A percentile compares a stretch with the other conserved stretches of the same genome.
phyloP scores from a whole-genome alignment of 768 basidiomycete genomes.

The Dioszegia aurantiaca region DNA sequence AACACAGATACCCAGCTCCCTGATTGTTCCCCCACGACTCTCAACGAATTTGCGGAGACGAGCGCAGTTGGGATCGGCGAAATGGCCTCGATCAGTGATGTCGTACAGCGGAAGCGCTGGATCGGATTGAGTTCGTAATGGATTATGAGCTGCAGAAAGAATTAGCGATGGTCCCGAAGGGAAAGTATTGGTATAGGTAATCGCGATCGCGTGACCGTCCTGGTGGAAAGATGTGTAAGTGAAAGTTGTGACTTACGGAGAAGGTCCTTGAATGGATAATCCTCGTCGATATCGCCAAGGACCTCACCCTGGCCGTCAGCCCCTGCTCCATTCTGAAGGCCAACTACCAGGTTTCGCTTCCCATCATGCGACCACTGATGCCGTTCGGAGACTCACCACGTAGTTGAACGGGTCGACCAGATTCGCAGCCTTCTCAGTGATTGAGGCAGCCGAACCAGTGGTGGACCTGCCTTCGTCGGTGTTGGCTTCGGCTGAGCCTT shows the following conservation, averaged over 20 bases:
- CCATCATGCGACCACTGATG: slow-evolving; percentile 11
- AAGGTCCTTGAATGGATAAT: slow-evolving; percentile 40
- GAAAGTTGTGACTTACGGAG: slow-evolving; percentile 44
- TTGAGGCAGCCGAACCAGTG: not conserved
- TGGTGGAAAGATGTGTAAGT: not conserved
- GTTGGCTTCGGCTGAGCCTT: slow-evolving; percentile 9
- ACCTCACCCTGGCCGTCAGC: slow-evolving; percentile 35
- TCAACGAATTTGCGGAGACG: slow-evolving; percentile 43
- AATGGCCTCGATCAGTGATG: slow-evolving; percentile 44
- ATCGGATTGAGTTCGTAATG: slow-evolving; percentile 31
- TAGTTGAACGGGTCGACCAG: slow-evolving; percentile 48
- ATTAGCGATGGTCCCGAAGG: no score
- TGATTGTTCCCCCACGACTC: slow-evolving; percentile 41
- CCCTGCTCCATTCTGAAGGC: not conserved
- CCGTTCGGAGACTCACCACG: slow-evolving; percentile 47
- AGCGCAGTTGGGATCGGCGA: slow-evolving; percentile 39
- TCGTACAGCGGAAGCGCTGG: slow-evolving; percentile 34
- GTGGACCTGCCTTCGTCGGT: slow-evolving; percentile 8
- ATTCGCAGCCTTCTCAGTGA: slow-evolving; percentile 5
- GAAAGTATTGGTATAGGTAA: no score
- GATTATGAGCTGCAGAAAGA: slow-evolving; percentile 35
- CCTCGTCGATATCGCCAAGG: slow-evolving; percentile 34
- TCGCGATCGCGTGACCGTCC: slow-evolving; percentile 2
- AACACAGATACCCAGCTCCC: slow-evolving; percentile 40
- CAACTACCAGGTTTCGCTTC: no score